A percentile compares a stretch with the other conserved stretches of the same genome.
Evolutionary conservation across 768 basidiomycete genomes (phyloP).

Genomic region (Ramaria sp.): DNA sequence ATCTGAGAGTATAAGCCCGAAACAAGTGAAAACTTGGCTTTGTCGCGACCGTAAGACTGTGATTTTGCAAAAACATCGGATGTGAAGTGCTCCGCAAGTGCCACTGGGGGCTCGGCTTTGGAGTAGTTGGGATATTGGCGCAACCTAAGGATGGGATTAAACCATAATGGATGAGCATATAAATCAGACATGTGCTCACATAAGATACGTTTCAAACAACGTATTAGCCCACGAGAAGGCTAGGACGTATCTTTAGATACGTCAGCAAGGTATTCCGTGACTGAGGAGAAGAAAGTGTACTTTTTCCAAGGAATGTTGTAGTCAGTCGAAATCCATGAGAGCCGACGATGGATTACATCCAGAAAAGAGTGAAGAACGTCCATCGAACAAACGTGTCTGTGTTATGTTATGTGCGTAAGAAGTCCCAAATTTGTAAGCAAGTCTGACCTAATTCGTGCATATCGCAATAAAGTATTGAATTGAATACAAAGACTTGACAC

Average conservation of each 20-base stretch:
- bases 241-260: conserved; percentile 55
- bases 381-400: conserved; percentile 25
- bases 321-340: conserved; percentile 64
- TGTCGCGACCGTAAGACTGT: conserved; percentile 85
- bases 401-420: background rate
- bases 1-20: conserved; percentile 65
- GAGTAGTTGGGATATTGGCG: conserved; percentile 84
- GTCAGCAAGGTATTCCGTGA: background rate
- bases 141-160: conserved; percentile 24
- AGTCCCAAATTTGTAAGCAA: too few relatives aligned
- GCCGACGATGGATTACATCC: conserved; percentile 40
- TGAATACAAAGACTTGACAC: too few relatives aligned
- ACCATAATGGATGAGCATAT: background rate
- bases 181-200: conserved; percentile 32
- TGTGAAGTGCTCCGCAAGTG: conserved; percentile 58
- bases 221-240: conserved; percentile 64
- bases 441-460: too few relatives aligned
- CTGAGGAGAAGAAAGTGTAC: background rate
- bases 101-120: conserved; percentile 58
- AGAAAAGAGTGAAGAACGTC: conserved; percentile 53
- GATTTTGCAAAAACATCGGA: conserved; percentile 74
- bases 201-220: conserved; percentile 78
- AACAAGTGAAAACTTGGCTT: conserved; percentile 71
- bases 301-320: conserved; percentile 22
- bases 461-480: too few relatives aligned